Base-by-base conservation (phyloP, 2,329 filamentous ascomycete species). In the Calonectria ilicicola region DNA sequence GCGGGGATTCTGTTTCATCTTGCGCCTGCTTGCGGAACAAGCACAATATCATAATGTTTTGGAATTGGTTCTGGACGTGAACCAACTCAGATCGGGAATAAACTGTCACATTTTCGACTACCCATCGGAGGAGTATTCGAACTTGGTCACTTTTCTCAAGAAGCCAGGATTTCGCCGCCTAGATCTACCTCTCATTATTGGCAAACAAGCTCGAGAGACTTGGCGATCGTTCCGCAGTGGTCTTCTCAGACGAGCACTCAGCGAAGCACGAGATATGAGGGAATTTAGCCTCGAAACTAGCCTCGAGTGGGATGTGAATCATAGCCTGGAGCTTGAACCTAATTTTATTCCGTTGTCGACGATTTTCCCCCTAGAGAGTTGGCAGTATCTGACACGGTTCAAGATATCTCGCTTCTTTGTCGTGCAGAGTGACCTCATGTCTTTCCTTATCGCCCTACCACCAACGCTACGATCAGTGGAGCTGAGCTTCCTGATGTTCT, bases 31-130 rank as follows among this genome's bases (percentile, higher is more conserved):
- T 19, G 32, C 32, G 10, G 17, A 60, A 3, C 21, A 19, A 26
- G 82, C 10, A 78, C 79, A 77, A 1, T 71, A 81, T 23, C 63
- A 65, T 6, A 4, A 65, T 5, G 66, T 87, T 17, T 72, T 80
- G 2, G 84, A 85, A 58, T 73, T 87, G 2, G 42, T 82, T 6
- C 17, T 86, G 7, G 81, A 86, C 58, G 76, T 72, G 3, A 74
- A 82, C 53, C 51, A 74, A 14, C 69, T 84, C 6, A 10, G 67
- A 2, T 83, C 80, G 0, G 83, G 83, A 1, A 72, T 86, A 0
- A 83, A 17, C 2, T 69, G 67, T 0, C 69, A 35, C 14, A 0
- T 70, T 0, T 76, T 77, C 4, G 67, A 73, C 1, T 19, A 38
- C 2, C 56, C 32, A 2, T 29, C 21, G 6, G 17, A 32, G 15